Evolutionary conservation across 805 yeast species (phyloP).

Genomic region (Yamadazyma insecticola): DNA sequence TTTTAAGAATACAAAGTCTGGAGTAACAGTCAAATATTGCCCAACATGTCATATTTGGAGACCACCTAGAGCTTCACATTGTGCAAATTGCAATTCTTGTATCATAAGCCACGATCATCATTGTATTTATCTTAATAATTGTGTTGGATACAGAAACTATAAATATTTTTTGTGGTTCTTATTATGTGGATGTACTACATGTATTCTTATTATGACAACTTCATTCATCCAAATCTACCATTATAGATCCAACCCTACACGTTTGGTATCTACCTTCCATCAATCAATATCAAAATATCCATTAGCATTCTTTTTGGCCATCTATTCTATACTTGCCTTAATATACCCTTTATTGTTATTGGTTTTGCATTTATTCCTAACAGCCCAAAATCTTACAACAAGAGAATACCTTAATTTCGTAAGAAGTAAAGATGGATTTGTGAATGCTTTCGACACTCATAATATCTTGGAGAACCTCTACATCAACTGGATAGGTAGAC

Average conservation of each 20-base stretch:
- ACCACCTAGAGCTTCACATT: constrained; percentile 66
- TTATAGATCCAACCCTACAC: constrained; percentile 24
- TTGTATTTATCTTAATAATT: constrained; percentile 54
- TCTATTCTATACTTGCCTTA: constrained; percentile 43
- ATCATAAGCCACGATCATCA: constrained; percentile 68
- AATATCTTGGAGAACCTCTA: constrained; percentile 24
- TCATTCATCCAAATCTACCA: constrained; percentile 19
- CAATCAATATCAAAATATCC: constrained; percentile 20
- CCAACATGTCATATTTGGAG: constrained; percentile 56
- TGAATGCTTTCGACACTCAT: constrained; percentile 26
- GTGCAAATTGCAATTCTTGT: constrained; percentile 65
- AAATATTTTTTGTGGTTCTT: constrained; percentile 32
- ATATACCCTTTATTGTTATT: constrained; percentile 55
- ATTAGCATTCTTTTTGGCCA: constrained; percentile 46
- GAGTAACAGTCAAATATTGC: constrained; percentile 54
- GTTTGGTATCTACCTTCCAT: constrained; percentile 13
- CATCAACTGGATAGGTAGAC: constrained; percentile 34
- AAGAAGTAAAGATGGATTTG: constrained; percentile 23
- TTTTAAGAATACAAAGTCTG: constrained; percentile 15
- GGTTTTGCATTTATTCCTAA: constrained; percentile 49
- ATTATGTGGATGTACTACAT: constrained; percentile 14
- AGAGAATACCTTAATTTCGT: constrained; percentile 60
- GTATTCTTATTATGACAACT: constrained; percentile 16
- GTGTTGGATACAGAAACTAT: constrained; percentile 38
- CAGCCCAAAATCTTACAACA: constrained; percentile 60